Conservation (phyloP, 306 rosid genomes). For the Herpetospermum pedunculosum region DNA sequence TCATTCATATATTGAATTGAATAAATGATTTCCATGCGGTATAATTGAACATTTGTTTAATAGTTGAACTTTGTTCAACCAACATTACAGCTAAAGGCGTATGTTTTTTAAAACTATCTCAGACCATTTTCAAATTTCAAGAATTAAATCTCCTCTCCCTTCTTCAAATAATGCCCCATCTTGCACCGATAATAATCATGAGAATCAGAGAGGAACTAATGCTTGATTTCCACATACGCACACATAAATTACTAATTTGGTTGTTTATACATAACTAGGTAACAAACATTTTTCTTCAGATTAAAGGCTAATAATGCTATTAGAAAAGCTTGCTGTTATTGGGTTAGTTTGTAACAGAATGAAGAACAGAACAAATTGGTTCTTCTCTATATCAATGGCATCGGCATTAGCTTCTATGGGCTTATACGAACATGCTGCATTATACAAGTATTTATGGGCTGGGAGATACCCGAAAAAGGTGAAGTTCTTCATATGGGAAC, state of each 20-base stretch:
- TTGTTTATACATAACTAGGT: background rate
- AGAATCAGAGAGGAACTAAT: background rate
- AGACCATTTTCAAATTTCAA: background rate
- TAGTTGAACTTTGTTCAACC: background rate
- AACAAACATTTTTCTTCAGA: background rate
- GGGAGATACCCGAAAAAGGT: no score
- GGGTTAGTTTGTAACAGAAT: background rate
- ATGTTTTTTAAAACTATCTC: background rate
- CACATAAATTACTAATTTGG: background rate
- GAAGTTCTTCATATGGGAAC: no score
- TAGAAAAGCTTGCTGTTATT: background rate
- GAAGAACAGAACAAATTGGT: background rate
- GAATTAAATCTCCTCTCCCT: background rate
- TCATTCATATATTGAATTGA: no score
- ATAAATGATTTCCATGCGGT: background rate
- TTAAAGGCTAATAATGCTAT: no score
- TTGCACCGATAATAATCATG: background rate
- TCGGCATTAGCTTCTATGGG: no score
- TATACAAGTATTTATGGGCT: no score
- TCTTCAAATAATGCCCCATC: background rate
- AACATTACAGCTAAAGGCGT: background rate
- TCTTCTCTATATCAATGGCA: no score
- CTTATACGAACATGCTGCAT: no score
- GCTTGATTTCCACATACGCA: background rate
- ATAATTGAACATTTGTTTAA: background rate